These are phyloP conservation scores for Selenicereus undatus DNA, from an alignment of 148 eudicot species.

Conservation along the genomic window DNA sequence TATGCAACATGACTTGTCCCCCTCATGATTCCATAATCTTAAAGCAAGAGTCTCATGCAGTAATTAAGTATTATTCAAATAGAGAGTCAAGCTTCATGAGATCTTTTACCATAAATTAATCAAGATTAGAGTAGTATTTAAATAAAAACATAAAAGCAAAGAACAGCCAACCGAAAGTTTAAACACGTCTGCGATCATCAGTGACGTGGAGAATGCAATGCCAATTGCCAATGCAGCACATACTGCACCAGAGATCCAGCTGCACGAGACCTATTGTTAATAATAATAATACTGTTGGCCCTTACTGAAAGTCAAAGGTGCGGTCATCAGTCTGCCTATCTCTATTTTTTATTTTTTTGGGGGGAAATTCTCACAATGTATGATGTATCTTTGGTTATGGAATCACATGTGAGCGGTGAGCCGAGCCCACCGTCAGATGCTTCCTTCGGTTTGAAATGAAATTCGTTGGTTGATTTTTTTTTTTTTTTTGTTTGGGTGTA, in stretches of 20 bases:
- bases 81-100: too few species aligned
- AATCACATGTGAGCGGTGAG: neutral
- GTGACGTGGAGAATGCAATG: constrained; percentile 9
- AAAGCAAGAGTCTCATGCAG: too few species aligned
- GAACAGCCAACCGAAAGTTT: neutral
- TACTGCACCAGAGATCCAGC: neutral
- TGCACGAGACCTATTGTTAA: neutral
- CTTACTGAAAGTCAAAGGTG: too few species aligned
- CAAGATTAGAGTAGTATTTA: neutral
- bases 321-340: neutral
- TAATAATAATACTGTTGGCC: neutral
- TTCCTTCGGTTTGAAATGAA: neutral
- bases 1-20: too few species aligned
- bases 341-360: neutral
- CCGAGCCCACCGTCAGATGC: constrained; percentile 11
- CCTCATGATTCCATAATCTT: too few species aligned
- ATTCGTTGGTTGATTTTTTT: neutral
- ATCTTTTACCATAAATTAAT: neutral
- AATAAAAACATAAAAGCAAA: neutral
- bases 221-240: neutral
- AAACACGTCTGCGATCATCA: constrained; percentile 7
- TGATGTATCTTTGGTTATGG: neutral
- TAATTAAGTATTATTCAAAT: too few species aligned
- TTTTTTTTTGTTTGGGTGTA: too few species aligned
- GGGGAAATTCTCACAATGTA: neutral